Conservation (phyloP, 1,139 yeast genomes). For the Geotrichum europaeum region DNA sequence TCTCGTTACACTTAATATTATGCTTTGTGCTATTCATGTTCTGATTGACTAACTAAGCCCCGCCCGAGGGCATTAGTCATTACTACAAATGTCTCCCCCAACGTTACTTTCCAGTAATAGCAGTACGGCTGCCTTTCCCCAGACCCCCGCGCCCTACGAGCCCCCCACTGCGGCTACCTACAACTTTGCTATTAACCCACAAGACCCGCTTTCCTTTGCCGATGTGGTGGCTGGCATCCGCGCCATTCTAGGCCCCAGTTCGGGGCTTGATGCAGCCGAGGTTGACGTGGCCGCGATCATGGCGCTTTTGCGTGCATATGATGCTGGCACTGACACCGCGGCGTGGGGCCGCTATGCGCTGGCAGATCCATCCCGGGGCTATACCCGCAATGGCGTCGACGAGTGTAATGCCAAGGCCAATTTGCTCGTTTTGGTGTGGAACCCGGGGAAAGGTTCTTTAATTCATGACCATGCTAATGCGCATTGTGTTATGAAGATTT, state of each 20-base stretch:
- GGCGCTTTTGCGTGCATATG: slow-evolving; percentile 46
- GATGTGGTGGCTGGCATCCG: slow-evolving; percentile 33
- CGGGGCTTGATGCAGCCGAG: slow-evolving; percentile 42
- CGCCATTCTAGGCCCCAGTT: slow-evolving; percentile 35
- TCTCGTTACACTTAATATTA: background rate
- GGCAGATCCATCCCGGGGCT: slow-evolving; percentile 45
- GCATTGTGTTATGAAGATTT: slow-evolving; percentile 52
- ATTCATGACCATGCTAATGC: slow-evolving; percentile 78
- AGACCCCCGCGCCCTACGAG: background rate
- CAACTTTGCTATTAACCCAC: background rate
- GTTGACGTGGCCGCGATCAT: slow-evolving; percentile 49
- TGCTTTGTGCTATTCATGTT: background rate
- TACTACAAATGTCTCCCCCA: background rate
- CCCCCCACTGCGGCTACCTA: background rate
- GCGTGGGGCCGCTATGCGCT: slow-evolving; percentile 62
- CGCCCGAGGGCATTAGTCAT: background rate
- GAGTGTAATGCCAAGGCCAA: slow-evolving; percentile 66
- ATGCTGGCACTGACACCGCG: slow-evolving; percentile 36
- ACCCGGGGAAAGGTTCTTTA: slow-evolving; percentile 58
- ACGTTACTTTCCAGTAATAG: background rate
- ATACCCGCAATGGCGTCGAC: slow-evolving; percentile 54
- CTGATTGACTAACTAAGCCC: background rate
- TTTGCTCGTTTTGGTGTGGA: slow-evolving; percentile 63
- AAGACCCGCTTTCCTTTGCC: slow-evolving; percentile 25
- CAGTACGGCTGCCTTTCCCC: background rate